phyloP scores from a whole-genome alignment of 1,139 yeast genomes.

The Suhomyces bribrorum region DNA sequence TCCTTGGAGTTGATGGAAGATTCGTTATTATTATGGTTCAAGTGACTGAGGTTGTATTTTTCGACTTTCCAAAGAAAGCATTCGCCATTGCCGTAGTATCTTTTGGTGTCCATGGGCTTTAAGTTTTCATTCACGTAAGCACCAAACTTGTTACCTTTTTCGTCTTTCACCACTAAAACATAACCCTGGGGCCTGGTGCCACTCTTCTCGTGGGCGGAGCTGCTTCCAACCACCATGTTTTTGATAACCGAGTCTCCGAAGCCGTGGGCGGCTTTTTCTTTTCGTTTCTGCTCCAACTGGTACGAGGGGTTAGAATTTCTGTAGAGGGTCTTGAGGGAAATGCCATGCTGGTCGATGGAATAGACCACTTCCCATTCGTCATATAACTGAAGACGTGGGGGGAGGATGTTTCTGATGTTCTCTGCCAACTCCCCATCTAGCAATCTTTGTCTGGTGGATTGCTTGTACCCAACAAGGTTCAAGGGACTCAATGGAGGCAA shows the following conservation, averaged over 20 bases:
- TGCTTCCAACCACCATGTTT: conserved; percentile 30
- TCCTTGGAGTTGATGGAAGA: neutral
- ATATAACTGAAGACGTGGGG: conserved; percentile 74
- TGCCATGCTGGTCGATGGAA: conserved; percentile 89
- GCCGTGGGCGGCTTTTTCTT: conserved; percentile 31
- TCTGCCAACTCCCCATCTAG: conserved; percentile 64
- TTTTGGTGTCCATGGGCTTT: conserved; percentile 65
- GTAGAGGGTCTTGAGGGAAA: conserved; percentile 76
- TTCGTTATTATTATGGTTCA: conserved; percentile 14
- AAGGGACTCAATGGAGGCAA: conserved; percentile 41
- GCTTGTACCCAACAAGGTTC: conserved; percentile 53
- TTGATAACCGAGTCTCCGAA: conserved; percentile 40
- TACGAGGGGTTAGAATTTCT: conserved; percentile 36
- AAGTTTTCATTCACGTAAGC: conserved; percentile 77
- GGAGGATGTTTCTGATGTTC: conserved; percentile 71
- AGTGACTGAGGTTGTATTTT: conserved; percentile 21
- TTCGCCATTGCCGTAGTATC: conserved; percentile 93
- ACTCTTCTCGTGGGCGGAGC: conserved; percentile 18
- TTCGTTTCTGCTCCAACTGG: conserved; percentile 29
- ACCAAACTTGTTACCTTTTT: conserved; percentile 69
- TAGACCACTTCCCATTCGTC: conserved; percentile 79
- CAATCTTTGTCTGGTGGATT: conserved; percentile 57
- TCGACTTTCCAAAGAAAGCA: conserved; percentile 87
- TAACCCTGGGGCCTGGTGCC: conserved; percentile 56
- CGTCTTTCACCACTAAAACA: conserved; percentile 67